A percentile compares a stretch with the other conserved stretches of the same genome.
Conservation (phyloP, 208 protist genomes). For the Trypanosoma scelopori region DNA sequence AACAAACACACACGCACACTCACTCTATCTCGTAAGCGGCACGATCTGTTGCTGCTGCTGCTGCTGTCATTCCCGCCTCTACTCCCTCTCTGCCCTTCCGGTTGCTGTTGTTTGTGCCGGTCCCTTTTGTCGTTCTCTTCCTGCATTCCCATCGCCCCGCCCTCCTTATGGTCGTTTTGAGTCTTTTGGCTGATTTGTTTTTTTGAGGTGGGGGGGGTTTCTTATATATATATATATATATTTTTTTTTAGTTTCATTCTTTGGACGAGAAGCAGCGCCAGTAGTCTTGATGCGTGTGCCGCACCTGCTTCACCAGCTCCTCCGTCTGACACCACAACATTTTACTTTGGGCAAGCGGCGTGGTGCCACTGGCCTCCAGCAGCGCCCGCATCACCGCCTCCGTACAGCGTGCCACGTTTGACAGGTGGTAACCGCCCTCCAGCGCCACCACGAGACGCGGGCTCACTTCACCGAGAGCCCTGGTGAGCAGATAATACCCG, state of each 20-base stretch:
- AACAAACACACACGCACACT: too few relatives aligned
- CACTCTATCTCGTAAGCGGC: too few relatives aligned
- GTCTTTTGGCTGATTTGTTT: neutral
- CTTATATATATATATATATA: too few relatives aligned
- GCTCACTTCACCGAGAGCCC: constrained; percentile 41
- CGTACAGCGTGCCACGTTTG: constrained; percentile 75
- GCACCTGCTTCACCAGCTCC: constrained; percentile 37
- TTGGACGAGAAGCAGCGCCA: constrained; percentile 31
- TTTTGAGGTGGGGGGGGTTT: too few relatives aligned
- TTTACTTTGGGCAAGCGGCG: constrained; percentile 36
- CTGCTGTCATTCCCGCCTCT: neutral
- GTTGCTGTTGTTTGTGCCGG: too few relatives aligned
- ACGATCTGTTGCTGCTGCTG: too few relatives aligned
- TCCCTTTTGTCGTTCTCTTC: neutral
- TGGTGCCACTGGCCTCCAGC: constrained; percentile 38
- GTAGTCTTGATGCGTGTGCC: constrained; percentile 30
- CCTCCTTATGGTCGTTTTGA: too few relatives aligned
- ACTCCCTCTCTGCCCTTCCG: too few relatives aligned
- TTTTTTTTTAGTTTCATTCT: constrained; percentile 2
- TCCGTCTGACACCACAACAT: constrained; percentile 66
- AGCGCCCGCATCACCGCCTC: constrained; percentile 83
- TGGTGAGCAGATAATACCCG: constrained; percentile 84
- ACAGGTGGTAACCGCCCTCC: constrained; percentile 91
- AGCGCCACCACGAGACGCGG: constrained; percentile 75
- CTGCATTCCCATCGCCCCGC: neutral